Conservation (phyloP, 495 filamentous ascomycete species). For the Penicillium cinerascens region DNA sequence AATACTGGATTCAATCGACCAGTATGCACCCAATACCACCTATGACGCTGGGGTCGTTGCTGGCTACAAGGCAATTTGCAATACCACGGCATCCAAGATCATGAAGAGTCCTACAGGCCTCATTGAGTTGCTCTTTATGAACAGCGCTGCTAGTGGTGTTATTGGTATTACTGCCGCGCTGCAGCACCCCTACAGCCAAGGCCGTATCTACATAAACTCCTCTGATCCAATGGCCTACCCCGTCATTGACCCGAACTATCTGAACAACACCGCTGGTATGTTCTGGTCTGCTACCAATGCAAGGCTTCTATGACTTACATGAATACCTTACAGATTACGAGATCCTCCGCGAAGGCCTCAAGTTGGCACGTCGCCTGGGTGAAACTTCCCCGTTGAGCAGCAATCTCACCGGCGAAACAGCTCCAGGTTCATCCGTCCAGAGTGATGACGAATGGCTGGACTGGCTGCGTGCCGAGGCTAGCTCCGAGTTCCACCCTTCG, state of each 20-base stretch:
- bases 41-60: constrained; percentile 24
- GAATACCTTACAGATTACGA: constrained; percentile 19
- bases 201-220: constrained; percentile 36
- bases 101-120: constrained; percentile 26
- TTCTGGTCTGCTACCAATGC: not conserved
- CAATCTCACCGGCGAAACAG: constrained; percentile 23
- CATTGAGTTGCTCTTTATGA: constrained; percentile 34
- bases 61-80: constrained; percentile 34
- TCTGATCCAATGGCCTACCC: constrained; percentile 33
- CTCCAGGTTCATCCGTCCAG: constrained; percentile 19
- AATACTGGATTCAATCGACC: constrained; percentile 19
- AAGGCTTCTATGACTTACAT: not conserved
- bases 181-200: constrained; percentile 35
- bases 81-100: constrained; percentile 27
- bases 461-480: constrained; percentile 18
- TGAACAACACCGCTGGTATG: constrained; percentile 28
- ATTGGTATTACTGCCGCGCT: constrained; percentile 34
- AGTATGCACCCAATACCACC: constrained; percentile 23
- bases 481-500: constrained; percentile 46
- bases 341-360: constrained; percentile 35
- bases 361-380: constrained; percentile 27
- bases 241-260: constrained; percentile 36
- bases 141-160: constrained; percentile 29
- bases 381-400: constrained; percentile 21
- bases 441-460: constrained; percentile 26